Evolutionary conservation across 2,329 filamentous ascomycete species (phyloP).

Genomic region (Shiraia sp.): DNA sequence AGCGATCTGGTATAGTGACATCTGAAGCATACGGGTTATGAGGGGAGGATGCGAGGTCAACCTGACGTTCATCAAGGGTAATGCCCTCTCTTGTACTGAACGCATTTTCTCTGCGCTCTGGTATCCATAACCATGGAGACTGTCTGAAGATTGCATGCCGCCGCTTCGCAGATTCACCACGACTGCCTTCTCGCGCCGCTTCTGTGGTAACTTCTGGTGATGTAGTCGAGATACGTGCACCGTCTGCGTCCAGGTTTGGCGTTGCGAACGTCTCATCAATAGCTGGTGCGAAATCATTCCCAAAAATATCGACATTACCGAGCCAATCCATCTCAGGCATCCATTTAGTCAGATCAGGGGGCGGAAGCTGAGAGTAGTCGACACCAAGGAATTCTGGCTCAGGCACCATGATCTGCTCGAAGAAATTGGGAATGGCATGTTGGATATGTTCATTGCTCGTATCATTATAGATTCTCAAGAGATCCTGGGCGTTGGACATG

Average conservation of each 20-base stretch:
- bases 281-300: slow-evolving; percentile 18
- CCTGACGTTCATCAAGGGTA: slow-evolving; percentile 28
- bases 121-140: slow-evolving; percentile 30
- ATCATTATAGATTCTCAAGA: slow-evolving; percentile 11
- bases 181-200: neutral
- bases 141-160: slow-evolving; percentile 18
- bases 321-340: slow-evolving; percentile 24
- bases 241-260: slow-evolving; percentile 4
- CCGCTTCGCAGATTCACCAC: slow-evolving; percentile 11
- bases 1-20: slow-evolving; percentile 24
- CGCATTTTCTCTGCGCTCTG: slow-evolving; percentile 31
- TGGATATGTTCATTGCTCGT: slow-evolving; percentile 5
- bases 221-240: neutral
- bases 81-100: slow-evolving; percentile 34
- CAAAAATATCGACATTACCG: slow-evolving; percentile 18
- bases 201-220: neutral
- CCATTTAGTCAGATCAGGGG: slow-evolving; percentile 20
- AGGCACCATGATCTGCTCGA: slow-evolving; percentile 26
- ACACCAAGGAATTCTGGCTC: slow-evolving; percentile 16
- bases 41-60: slow-evolving; percentile 33
- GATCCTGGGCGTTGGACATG: slow-evolving; percentile 11
- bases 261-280: slow-evolving; percentile 17
- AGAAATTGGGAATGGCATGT: slow-evolving; percentile 12
- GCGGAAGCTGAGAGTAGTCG: slow-evolving; percentile 15
- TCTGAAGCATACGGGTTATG: slow-evolving; percentile 29